Evolutionary conservation across 2,329 filamentous ascomycete species (phyloP).

Genomic region (Mycosphaerella arachidis): DNA sequence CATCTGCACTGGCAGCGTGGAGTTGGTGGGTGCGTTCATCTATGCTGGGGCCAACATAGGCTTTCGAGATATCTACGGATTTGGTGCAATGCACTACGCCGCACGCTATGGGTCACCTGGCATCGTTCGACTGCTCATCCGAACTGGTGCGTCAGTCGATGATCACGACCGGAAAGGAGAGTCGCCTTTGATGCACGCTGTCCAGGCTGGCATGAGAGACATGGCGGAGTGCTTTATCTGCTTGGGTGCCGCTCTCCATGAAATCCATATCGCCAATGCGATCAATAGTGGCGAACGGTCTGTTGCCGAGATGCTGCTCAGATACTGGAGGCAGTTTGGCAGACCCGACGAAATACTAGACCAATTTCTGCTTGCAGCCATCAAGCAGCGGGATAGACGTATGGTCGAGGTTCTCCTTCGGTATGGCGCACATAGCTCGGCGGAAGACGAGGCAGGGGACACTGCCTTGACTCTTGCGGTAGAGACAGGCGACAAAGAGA

Average conservation of each 20-base stretch:
- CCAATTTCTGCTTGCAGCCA: background rate
- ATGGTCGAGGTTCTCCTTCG: slow-evolving; percentile 5
- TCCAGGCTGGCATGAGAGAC: background rate
- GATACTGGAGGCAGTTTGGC: background rate
- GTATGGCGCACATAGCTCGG: background rate
- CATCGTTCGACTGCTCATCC: background rate
- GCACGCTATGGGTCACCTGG: slow-evolving; percentile 5
- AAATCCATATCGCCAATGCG: background rate
- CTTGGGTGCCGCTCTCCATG: background rate
- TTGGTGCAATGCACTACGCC: slow-evolving; percentile 6
- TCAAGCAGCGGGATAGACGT: slow-evolving; percentile 1
- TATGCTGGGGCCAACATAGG: slow-evolving; percentile 2
- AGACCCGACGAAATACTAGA: background rate
- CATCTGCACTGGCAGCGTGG: slow-evolving; percentile 4
- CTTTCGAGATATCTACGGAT: slow-evolving; percentile 3
- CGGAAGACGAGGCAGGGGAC: background rate
- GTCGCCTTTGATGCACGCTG: slow-evolving; percentile 2
- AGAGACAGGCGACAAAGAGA: background rate
- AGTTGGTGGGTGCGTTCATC: slow-evolving; percentile 1
- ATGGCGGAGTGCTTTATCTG: slow-evolving; percentile 3
- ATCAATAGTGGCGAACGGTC: background rate
- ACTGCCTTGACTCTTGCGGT: slow-evolving; percentile 4
- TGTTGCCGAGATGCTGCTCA: background rate
- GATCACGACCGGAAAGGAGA: background rate
- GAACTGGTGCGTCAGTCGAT: slow-evolving; percentile 1